These are phyloP conservation scores for Dissoconium aciculare DNA, from an alignment of 2,329 filamentous ascomycete species.

Conservation along the genomic window DNA sequence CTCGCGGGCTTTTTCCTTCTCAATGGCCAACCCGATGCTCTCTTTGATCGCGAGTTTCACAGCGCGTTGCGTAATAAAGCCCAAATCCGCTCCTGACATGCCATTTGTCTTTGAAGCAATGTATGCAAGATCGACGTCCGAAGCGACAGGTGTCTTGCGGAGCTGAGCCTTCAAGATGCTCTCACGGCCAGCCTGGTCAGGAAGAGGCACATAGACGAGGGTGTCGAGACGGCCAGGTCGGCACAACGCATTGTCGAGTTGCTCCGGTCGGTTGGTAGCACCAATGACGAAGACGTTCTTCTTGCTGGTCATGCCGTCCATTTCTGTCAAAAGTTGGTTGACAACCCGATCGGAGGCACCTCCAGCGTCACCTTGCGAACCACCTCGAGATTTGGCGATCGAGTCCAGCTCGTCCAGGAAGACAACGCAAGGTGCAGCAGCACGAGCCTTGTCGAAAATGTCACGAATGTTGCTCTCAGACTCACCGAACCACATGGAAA, in stretches of 20 bases:
- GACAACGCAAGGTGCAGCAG: slow-evolving; percentile 92
- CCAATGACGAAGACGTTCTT: slow-evolving; percentile 99
- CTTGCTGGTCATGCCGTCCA: slow-evolving; percentile 99
- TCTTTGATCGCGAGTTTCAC: slow-evolving; percentile 99
- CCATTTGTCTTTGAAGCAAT: slow-evolving; percentile 96
- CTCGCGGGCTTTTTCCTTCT: slow-evolving; percentile 78
- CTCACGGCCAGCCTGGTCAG: slow-evolving; percentile 77
- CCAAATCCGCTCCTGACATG: slow-evolving; percentile 98
- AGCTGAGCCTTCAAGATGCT: slow-evolving; percentile 90
- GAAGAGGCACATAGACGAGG: slow-evolving; percentile 93
- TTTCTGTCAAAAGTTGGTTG: slow-evolving; percentile 98
- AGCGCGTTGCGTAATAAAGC: slow-evolving; percentile 95
- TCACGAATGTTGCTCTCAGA: slow-evolving; percentile 99
- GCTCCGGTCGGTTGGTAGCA: slow-evolving; percentile 95
- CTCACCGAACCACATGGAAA: slow-evolving; percentile 99
- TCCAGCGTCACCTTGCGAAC: slow-evolving; percentile 86
- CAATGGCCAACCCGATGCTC: slow-evolving; percentile 76
- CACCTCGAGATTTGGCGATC: slow-evolving; percentile 97
- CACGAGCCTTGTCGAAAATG: slow-evolving; percentile 98
- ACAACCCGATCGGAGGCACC: slow-evolving; percentile 98
- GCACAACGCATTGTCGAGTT: slow-evolving; percentile 94
- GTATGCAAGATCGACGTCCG: slow-evolving; percentile 75
- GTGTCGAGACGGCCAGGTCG: slow-evolving; percentile 98
- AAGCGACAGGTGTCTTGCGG: slow-evolving; percentile 86
- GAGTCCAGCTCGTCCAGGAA: slow-evolving; percentile 98